A percentile compares a stretch with the other conserved stretches of the same genome.
Evolutionary conservation across 2,329 filamentous ascomycete species (phyloP).

Genomic region (Exophiala spinifera): DNA sequence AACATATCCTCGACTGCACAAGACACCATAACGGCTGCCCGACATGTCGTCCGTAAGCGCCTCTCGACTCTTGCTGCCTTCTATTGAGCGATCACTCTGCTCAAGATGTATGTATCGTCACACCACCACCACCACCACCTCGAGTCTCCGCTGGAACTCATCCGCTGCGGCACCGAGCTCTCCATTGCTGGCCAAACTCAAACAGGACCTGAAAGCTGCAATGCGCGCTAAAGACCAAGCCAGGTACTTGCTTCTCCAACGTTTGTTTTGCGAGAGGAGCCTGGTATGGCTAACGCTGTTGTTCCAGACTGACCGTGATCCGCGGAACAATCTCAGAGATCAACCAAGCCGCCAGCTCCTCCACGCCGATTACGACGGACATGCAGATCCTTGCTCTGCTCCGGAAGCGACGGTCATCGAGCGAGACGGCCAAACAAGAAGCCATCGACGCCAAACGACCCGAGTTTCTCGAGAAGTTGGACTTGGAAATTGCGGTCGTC

Average conservation of each 20-base stretch:
- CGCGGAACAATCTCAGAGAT: conserved; percentile 49
- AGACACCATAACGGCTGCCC: neutral
- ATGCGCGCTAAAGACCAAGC: conserved; percentile 50
- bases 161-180: conserved; percentile 36
- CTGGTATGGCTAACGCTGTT: neutral
- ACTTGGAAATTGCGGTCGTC: conserved; percentile 42
- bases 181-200: conserved; percentile 44
- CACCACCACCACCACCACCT: neutral
- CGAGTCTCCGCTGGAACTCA: conserved; percentile 40
- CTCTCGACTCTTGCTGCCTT: neutral
- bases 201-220: conserved; percentile 47
- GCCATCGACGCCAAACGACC: conserved; percentile 40
- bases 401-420: conserved; percentile 41
- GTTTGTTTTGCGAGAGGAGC: neutral
- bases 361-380: conserved; percentile 46
- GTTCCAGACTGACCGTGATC: conserved; percentile 45
- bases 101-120: conserved; percentile 11
- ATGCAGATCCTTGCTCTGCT: conserved; percentile 46
- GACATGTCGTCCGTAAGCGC: conserved; percentile 11
- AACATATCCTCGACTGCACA: neutral
- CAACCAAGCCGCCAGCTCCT: conserved; percentile 48
- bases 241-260: conserved; percentile 35
- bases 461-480: conserved; percentile 47
- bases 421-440: conserved; percentile 41
- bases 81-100: conserved; percentile 12